phyloP scores from a whole-genome alignment of 2,329 filamentous ascomycete genomes.

The Clonostachys rosea region DNA sequence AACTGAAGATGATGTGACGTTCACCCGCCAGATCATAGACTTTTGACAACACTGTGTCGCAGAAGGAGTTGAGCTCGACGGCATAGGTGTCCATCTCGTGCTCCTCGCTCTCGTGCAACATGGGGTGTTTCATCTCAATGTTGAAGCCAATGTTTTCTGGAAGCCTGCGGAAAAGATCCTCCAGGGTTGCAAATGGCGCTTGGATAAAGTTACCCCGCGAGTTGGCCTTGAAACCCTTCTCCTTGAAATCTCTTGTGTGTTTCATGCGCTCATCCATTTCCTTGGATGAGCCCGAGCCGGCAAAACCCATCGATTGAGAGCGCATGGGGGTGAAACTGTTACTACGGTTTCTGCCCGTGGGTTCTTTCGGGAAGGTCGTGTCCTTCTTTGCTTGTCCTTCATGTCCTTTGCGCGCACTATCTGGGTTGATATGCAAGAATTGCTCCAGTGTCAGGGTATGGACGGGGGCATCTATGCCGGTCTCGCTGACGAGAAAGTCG shows the following conservation, averaged over 20 bases:
- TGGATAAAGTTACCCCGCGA: slow-evolving; percentile 92
- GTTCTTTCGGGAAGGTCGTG: background rate
- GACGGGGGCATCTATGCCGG: slow-evolving; percentile 92
- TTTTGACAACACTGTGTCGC: slow-evolving; percentile 84
- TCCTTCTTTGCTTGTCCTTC: background rate
- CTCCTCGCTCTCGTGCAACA: slow-evolving; percentile 92
- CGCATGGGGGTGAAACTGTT: slow-evolving; percentile 38
- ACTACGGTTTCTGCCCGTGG: slow-evolving; percentile 19
- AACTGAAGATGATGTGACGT: slow-evolving; percentile 94
- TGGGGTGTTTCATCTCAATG: slow-evolving; percentile 98
- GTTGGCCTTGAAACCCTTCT: slow-evolving; percentile 94
- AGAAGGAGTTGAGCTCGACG: slow-evolving; percentile 93
- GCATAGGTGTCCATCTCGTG: slow-evolving; percentile 97
- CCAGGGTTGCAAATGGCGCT: slow-evolving; percentile 89
- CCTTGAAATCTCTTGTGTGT: slow-evolving; percentile 91
- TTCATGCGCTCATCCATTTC: slow-evolving; percentile 82
- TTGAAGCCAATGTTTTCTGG: slow-evolving; percentile 88
- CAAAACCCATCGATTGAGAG: slow-evolving; percentile 51
- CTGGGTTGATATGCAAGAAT: slow-evolving; percentile 80
- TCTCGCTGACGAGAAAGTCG: slow-evolving; percentile 96
- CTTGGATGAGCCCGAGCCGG: slow-evolving; percentile 24
- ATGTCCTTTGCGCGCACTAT: slow-evolving; percentile 24
- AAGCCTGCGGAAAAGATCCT: slow-evolving; percentile 85
- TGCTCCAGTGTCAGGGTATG: slow-evolving; percentile 93
- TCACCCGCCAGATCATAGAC: slow-evolving; percentile 81